Percentiles rank a stretch among this genome's conserved stretches.
phyloP scores from a whole-genome alignment of 805 yeast species.

The Brettanomyces bruxellensis region DNA sequence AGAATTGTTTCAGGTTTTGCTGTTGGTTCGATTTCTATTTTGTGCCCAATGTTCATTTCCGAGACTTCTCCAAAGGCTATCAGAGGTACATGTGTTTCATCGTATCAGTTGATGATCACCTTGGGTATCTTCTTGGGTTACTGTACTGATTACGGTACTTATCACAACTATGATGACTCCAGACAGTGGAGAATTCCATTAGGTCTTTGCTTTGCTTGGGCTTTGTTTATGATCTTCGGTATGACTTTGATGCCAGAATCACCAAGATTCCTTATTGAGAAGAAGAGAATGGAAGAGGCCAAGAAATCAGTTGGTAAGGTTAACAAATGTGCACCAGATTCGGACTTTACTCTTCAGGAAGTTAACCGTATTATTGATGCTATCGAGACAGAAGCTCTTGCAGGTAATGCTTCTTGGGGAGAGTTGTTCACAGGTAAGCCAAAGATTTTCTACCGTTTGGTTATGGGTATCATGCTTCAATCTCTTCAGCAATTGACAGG shows the following conservation, averaged over 20 bases:
- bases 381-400: constrained; percentile 49
- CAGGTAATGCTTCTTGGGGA: constrained; percentile 59
- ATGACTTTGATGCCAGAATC: constrained; percentile 61
- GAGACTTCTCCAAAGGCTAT: constrained; percentile 63
- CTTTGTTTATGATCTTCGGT: constrained; percentile 38
- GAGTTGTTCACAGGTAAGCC: constrained; percentile 60
- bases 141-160: constrained; percentile 58
- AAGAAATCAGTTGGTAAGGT: constrained; percentile 44
- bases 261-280: constrained; percentile 52
- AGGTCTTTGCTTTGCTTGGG: constrained; percentile 43
- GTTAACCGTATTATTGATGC: constrained; percentile 48
- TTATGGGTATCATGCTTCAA: constrained; percentile 53
- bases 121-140: constrained; percentile 66
- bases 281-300: constrained; percentile 43
- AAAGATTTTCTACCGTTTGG: constrained; percentile 44
- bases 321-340: constrained; percentile 46
- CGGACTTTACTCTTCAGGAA: constrained; percentile 46
- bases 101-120: constrained; percentile 63
- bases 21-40: constrained; percentile 45
- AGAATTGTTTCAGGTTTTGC: constrained; percentile 49
- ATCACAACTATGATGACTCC: constrained; percentile 36
- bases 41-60: constrained; percentile 51
- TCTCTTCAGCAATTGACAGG: constrained; percentile 54
- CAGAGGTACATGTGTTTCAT: constrained; percentile 64
- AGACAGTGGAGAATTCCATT: constrained; percentile 65